A percentile compares a stretch with the other conserved stretches of the same genome.
Evolutionary conservation across 176 grass and related monocot genomes (phyloP).

Genomic region (Cocos nucifera): DNA sequence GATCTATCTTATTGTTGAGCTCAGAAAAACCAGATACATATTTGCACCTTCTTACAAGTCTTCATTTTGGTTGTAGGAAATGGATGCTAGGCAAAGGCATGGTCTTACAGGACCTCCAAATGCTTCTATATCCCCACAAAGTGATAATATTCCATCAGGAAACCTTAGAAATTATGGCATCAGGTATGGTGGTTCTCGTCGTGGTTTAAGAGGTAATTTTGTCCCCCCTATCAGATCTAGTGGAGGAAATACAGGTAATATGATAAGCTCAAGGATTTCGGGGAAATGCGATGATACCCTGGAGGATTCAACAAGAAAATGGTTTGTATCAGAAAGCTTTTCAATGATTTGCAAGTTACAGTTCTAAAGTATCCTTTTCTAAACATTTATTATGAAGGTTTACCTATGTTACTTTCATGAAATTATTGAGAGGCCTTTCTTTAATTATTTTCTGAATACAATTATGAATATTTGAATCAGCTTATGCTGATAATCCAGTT

Average conservation of each 20-base stretch:
- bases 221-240: constrained; percentile 83
- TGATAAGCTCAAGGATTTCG: constrained; percentile 39
- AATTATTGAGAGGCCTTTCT: no score
- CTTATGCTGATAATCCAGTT: no score
- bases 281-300: constrained; percentile 77
- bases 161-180: constrained; percentile 53
- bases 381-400: no score
- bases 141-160: constrained; percentile 38
- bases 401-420: no score
- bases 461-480: no score
- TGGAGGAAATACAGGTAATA: constrained; percentile 43
- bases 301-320: constrained; percentile 91
- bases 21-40: not conserved
- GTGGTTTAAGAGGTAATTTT: constrained; percentile 85
- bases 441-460: no score
- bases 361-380: no score
- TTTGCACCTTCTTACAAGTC: not conserved
- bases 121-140: constrained; percentile 59
- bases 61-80: constrained; percentile 36
- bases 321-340: constrained; percentile 38
- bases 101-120: constrained; percentile 32
- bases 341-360: not conserved
- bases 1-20: no score
- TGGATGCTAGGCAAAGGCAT: constrained; percentile 50
- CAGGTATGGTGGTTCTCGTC: constrained; percentile 58